Evolutionary conservation across 1,139 yeast species (phyloP), one percentile per base, ranked within the genome.

Genomic region (Saccharomyces hybrid): DNA sequence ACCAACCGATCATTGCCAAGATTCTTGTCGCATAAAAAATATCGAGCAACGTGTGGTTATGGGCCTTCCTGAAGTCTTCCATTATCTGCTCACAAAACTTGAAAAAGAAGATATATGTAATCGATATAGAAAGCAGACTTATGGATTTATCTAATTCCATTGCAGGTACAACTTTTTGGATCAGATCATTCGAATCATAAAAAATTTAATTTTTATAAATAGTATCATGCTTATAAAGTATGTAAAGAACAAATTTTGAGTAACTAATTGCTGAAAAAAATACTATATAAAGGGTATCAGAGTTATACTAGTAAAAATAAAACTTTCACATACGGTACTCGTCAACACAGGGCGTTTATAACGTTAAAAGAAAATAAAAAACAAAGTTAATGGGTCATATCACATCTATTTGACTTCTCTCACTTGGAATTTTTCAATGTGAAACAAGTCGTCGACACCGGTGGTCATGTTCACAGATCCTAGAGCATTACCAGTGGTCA

Each of bases 361-460:
- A 24, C 26, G 6, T 38, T 38, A 12, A 11, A 16, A 38, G 4
- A 16, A 28, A 3, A 28, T 28, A 16, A 8, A 38, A 19, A 38
- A 38, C 4, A 34, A 24, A 24, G 1, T 16, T 9, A 11, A 24
- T 9, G 9, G 19, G 6, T 8, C 16, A 9, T 38, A 16, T 16
- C 16, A 16, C 24, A 24, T 38, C 41, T 38, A 52, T 32, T 26
- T 49, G 4, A 56, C 29, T 27, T 56, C 58, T 24, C 51, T 51
- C 38, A 55, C 54, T 28, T 53, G 53, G 14, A 61, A 50, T 27
- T 58, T 49, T 16, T 54, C 47, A 42, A 61, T 47, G n/a, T 54
- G 48, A 54, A 53, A 61, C 32, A 55, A 60, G 24, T 63, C 75
- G 72, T 60, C 80, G 72, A 56, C 54, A 42, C 56, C 53, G 1